Percentiles rank a stretch among this genome's conserved stretches.
phyloP scores from a whole-genome alignment of 345 rosid species.

The Nephelium lappaceum region DNA sequence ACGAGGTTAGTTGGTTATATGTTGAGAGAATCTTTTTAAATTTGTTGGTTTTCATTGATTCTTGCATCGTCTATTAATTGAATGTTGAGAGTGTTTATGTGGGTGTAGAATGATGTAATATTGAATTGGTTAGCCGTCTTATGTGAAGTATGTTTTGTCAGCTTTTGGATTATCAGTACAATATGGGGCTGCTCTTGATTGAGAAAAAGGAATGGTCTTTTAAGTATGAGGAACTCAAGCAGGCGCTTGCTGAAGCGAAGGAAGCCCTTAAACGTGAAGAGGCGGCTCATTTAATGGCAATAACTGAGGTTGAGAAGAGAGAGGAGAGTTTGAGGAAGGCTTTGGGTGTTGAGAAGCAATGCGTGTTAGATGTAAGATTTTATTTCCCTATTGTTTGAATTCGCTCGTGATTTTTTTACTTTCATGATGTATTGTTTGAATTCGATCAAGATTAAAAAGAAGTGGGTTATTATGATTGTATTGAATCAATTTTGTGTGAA shows the following conservation, averaged over 20 bases:
- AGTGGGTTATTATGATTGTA: neutral
- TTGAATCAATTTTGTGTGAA: neutral
- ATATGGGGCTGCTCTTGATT: conserved; percentile 89
- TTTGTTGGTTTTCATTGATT: too few relatives aligned
- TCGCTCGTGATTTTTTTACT: neutral
- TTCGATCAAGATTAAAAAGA: neutral
- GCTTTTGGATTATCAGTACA: conserved; percentile 94
- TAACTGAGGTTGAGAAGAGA: conserved; percentile 75
- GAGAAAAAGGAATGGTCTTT: conserved; percentile 90
- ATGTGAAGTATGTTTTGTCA: conserved; percentile 32
- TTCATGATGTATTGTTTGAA: neutral
- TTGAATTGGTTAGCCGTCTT: conserved; percentile 18
- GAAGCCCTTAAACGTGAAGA: conserved; percentile 75
- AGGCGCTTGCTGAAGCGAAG: conserved; percentile 54
- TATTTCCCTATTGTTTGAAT: neutral
- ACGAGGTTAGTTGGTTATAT: conserved; percentile 63
- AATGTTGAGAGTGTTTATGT: neutral
- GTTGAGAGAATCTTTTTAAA: neutral
- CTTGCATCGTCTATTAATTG: too few relatives aligned
- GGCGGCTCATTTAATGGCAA: conserved; percentile 66
- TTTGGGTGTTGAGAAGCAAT: conserved; percentile 90
- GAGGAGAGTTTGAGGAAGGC: conserved; percentile 88
- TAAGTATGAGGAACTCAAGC: conserved; percentile 65
- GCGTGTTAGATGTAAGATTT: conserved; percentile 79
- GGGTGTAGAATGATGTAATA: neutral